Conservation (phyloP, 192 early-diverging fungal genomes). For the Cetraspora pellucida region DNA sequence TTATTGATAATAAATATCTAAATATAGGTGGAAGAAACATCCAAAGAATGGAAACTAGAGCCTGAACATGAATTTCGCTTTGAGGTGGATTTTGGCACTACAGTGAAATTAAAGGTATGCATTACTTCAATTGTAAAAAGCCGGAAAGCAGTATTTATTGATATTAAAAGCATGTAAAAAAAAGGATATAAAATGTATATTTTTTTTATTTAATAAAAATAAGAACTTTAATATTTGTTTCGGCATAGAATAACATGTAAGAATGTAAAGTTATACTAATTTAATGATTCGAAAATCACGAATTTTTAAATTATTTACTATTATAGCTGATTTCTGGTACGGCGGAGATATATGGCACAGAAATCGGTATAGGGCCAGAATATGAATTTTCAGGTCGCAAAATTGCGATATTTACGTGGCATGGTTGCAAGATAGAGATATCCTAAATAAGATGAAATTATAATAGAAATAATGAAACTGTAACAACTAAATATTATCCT, state of each 20-base stretch:
- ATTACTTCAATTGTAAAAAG: not conserved
- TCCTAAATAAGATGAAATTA: slow-evolving; percentile 33
- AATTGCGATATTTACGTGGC: slow-evolving; percentile 89
- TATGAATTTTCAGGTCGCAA: slow-evolving; percentile 87
- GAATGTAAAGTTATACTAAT: not conserved
- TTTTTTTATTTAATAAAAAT: not conserved
- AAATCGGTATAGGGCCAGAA: slow-evolving; percentile 76
- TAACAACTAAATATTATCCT: slow-evolving; percentile 1
- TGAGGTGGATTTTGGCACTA: slow-evolving; percentile 76
- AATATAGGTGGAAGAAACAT: slow-evolving; percentile 3
- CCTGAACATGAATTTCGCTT: slow-evolving; percentile 90
- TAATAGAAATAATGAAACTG: too few species aligned
- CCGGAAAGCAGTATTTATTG: not conserved
- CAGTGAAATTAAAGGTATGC: slow-evolving; percentile 72
- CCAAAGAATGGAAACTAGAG: slow-evolving; percentile 67
- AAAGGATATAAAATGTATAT: not conserved
- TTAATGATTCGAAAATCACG: not conserved
- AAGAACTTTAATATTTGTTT: not conserved
- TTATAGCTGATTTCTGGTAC: slow-evolving; percentile 69
- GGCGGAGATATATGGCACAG: slow-evolving; percentile 95
- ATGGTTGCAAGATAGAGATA: slow-evolving; percentile 77
- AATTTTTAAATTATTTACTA: too few species aligned
- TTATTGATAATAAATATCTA: not conserved
- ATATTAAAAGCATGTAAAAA: too few species aligned
- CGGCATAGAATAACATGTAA: not conserved